Evolutionary conservation across 2,329 filamentous ascomycete genomes (phyloP).

Genomic region (Grosmannia penicillata): DNA sequence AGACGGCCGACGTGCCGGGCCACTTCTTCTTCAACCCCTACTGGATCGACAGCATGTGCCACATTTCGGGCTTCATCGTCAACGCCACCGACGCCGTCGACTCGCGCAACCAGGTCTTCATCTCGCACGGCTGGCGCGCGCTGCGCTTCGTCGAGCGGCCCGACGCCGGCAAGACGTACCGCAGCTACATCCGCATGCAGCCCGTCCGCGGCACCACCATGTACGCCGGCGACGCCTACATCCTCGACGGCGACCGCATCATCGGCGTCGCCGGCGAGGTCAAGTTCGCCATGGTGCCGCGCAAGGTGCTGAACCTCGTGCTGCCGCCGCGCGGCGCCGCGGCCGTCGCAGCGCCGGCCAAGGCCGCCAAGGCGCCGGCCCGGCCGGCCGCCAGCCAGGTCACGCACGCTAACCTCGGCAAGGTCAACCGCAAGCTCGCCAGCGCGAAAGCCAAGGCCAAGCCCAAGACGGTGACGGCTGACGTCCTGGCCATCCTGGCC

Average conservation of each 20-base stretch:
- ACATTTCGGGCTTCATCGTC: conserved; percentile 46
- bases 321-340: conserved; percentile 42
- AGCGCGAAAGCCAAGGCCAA: background rate
- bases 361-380: conserved; percentile 18
- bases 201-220: conserved; percentile 34
- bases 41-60: conserved; percentile 44
- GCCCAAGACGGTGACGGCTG: conserved; percentile 17
- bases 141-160: conserved; percentile 34
- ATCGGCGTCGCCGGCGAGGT: conserved; percentile 38
- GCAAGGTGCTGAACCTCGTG: conserved; percentile 50
- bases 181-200: conserved; percentile 44
- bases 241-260: conserved; percentile 36
- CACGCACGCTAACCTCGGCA: conserved; percentile 28
- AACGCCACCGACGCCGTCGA: conserved; percentile 42
- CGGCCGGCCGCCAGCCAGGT: conserved; percentile 13
- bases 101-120: conserved; percentile 38
- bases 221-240: conserved; percentile 37
- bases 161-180: conserved; percentile 30
- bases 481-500: conserved; percentile 38
- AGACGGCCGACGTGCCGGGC: conserved; percentile 24
- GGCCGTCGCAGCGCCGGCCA: conserved; percentile 16
- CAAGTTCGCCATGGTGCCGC: conserved; percentile 53
- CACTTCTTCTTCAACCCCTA: conserved; percentile 40
- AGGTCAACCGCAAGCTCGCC: conserved; percentile 36
- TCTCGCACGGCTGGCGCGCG: conserved; percentile 45